phyloP scores from a whole-genome alignment of 2,329 filamentous ascomycete genomes.

The Colletotrichum musicola region DNA sequence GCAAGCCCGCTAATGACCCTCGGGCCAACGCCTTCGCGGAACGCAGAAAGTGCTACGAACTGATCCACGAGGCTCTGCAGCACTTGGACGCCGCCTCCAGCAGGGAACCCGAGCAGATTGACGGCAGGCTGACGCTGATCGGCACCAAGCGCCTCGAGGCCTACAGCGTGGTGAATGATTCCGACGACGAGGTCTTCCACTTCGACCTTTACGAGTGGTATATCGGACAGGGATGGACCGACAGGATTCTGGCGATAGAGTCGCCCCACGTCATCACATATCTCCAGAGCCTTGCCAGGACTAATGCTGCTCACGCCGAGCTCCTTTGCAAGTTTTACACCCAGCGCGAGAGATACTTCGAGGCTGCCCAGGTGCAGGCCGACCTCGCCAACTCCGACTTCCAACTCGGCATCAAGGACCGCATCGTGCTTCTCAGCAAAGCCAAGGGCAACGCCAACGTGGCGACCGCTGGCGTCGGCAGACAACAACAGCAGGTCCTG shows the following conservation, averaged over 20 bases:
- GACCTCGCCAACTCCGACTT: slow-evolving; percentile 88
- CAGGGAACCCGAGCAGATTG: slow-evolving; percentile 77
- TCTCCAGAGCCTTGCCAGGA: slow-evolving; percentile 79
- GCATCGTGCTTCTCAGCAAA: slow-evolving; percentile 89
- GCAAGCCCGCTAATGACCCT: slow-evolving; percentile 77
- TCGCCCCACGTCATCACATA: slow-evolving; percentile 90
- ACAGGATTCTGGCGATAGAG: slow-evolving; percentile 86
- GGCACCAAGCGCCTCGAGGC: slow-evolving; percentile 87
- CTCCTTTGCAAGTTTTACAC: slow-evolving; percentile 94
- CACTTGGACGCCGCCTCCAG: slow-evolving; percentile 80
- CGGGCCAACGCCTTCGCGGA: slow-evolving; percentile 76
- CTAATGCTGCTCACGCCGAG: slow-evolving; percentile 84
- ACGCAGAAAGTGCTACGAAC: slow-evolving; percentile 83
- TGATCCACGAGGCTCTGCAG: slow-evolving; percentile 86
- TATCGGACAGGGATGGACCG: slow-evolving; percentile 83
- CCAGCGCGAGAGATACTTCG: slow-evolving; percentile 84
- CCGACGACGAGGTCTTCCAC: slow-evolving; percentile 93
- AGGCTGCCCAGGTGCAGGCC: slow-evolving; percentile 88
- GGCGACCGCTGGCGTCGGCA: slow-evolving; percentile 79
- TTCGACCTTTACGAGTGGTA: slow-evolving; percentile 99
- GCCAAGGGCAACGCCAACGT: slow-evolving; percentile 95
- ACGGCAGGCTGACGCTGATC: slow-evolving; percentile 81
- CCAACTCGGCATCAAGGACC: slow-evolving; percentile 80
- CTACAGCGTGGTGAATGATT: slow-evolving; percentile 89
- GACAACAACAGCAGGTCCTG: slow-evolving; percentile 86